These are phyloP conservation scores for Aspergillus nidulans DNA, from an alignment of 495 filamentous ascomycete species.

Conservation along the genomic window DNA sequence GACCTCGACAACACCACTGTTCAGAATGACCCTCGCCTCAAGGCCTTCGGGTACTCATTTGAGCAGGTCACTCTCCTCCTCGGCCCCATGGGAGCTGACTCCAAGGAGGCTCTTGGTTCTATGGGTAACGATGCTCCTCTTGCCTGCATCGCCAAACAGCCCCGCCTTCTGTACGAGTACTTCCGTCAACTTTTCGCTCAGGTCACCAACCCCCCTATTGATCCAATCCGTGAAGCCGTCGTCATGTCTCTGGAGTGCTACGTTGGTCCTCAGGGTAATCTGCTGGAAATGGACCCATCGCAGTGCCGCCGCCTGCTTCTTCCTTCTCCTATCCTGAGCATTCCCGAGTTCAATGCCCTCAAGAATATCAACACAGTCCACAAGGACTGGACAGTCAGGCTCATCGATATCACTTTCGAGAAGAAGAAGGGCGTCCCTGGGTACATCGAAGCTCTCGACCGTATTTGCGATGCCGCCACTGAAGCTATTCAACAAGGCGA, in stretches of 20 bases:
- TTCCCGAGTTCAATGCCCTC: constrained; percentile 87
- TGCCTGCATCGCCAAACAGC: constrained; percentile 84
- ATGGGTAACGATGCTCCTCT: constrained; percentile 99
- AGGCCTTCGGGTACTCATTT: constrained; percentile 92
- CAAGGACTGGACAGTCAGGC: constrained; percentile 82
- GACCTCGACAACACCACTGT: constrained; percentile 68
- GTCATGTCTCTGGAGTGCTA: constrained; percentile 99
- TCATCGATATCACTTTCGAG: constrained; percentile 95
- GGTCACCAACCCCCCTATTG: constrained; percentile 98
- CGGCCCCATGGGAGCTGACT: constrained; percentile 96
- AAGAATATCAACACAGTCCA: constrained; percentile 72
- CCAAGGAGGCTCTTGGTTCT: constrained; percentile 98
- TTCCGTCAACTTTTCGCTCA: constrained; percentile 99
- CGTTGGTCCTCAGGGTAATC: constrained; percentile 94
- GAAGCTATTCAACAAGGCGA: constrained; percentile 81
- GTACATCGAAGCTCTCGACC: constrained; percentile 85
- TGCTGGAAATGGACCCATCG: constrained; percentile 87
- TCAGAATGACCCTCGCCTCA: constrained; percentile 80
- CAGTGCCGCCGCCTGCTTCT: constrained; percentile 87
- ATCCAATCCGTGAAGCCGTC: constrained; percentile 96
- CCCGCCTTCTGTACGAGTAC: constrained; percentile 93
- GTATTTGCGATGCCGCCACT: constrained; percentile 81
- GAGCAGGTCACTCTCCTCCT: constrained; percentile 94
- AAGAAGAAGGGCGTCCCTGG: constrained; percentile 80
- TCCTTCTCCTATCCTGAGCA: constrained; percentile 85